Evolutionary conservation across 1,284 basidiomycete genomes (phyloP), one percentile per base, ranked within the genome.

Genomic region (Volvariella volvacea): DNA sequence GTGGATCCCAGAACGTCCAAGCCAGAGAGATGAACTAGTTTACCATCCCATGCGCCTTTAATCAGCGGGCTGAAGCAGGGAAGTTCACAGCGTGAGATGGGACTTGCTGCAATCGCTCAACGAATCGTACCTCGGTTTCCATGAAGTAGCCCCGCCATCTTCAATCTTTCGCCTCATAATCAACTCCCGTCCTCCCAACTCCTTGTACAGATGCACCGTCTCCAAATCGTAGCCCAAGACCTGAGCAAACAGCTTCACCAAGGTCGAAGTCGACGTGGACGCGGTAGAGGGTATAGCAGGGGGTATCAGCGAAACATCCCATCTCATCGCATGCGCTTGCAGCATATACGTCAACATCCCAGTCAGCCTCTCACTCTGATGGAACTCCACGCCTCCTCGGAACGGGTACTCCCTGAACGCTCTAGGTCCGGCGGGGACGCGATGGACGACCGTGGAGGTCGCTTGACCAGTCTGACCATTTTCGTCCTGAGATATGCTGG

Each of bases 181-280:
- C 14, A 83, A 55, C 60, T 82, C 80, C 14, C 80, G 56, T 2
- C 80, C 80, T n/a, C 80, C 78, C 2, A 82, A 59, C 50, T 83
- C 79, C 58, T 81, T 83, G 56, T 81, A 83, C 65, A 82, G 66
- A 51, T 82, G 77, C 10, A 80, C 57, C 6, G 71, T 71, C 48
- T 81, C 79, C 1, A 65, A 56, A 22, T 77, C 75, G 55, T 82
- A 82, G 1, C 80, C 80, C 0, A 83, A 61, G 4, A 80, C 48
- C 43, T 74, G 66, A 2, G 69, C 67, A 52, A 82, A 75, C 1
- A 67, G 60, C 44, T 54, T 64, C 15, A 76, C 64, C 22, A 77
- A 62, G 1, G 71, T 74, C 6, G 67, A 68, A 1, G 74, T 74
- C n/a, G 71, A 75, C 2, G 67, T 64, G 21, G 73, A 74, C 1